Percentiles rank a stretch among this genome's conserved stretches.
phyloP scores from a whole-genome alignment of 2,329 filamentous ascomycete species.

The Xylaria sp. region DNA sequence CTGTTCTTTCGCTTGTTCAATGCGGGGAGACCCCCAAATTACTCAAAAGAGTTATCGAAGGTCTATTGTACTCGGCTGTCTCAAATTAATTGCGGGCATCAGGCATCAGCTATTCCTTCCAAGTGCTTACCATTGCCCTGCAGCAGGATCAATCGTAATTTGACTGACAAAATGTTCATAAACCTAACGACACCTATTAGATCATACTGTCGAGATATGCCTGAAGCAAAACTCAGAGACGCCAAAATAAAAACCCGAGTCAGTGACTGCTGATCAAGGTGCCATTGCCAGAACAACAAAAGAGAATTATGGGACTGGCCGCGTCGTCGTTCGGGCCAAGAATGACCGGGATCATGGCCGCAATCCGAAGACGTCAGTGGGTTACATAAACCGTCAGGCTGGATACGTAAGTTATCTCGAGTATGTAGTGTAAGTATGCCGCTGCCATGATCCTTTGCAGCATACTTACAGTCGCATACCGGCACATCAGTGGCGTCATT shows the following conservation, averaged over 20 bases:
- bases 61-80: constrained; percentile 13
- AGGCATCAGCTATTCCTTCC: constrained; percentile 1
- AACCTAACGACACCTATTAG: neutral
- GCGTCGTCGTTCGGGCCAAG: constrained; percentile 33
- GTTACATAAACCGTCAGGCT: constrained; percentile 16
- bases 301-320: constrained; percentile 24
- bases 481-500: neutral
- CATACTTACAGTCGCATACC: neutral
- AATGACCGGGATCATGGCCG: constrained; percentile 5
- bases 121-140: constrained; percentile 11
- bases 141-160: constrained; percentile 4
- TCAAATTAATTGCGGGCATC: constrained; percentile 18
- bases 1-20: constrained; percentile 12
- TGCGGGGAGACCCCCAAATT: constrained; percentile 14
- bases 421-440: neutral
- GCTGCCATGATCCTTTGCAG: neutral
- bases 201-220: neutral
- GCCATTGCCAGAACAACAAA: constrained; percentile 14
- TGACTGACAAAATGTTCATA: neutral
- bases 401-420: neutral
- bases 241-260: constrained; percentile 16
- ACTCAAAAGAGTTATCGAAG: constrained; percentile 25
- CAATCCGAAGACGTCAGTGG: constrained; percentile 29
- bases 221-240: neutral
- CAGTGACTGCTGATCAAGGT: constrained; percentile 2